Conservation (phyloP, 352 stramenopile genomes). For the Pythium periplocum region DNA sequence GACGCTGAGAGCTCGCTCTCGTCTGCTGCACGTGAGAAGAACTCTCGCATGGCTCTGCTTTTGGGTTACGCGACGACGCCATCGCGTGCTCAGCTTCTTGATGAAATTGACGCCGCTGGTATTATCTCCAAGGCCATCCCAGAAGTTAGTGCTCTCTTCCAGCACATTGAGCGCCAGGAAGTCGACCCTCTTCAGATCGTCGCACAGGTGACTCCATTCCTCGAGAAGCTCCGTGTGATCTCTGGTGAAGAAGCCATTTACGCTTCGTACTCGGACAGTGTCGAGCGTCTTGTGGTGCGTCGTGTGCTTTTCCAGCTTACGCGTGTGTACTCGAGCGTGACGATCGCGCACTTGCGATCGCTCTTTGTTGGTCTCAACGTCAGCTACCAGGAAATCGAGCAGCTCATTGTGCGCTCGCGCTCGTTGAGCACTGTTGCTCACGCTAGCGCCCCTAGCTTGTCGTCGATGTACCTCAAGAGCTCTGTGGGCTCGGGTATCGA, state of each 20-base stretch:
- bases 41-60: conserved; percentile 90
- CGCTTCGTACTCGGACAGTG: conserved; percentile 42
- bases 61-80: conserved; percentile 86
- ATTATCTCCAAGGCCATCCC: conserved; percentile 54
- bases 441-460: conserved; percentile 55
- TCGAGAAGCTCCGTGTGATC: conserved; percentile 34
- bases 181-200: conserved; percentile 79
- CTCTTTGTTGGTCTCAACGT: conserved; percentile 84
- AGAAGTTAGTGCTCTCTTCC: conserved; percentile 58
- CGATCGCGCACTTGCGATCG: conserved; percentile 71
- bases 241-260: conserved; percentile 2
- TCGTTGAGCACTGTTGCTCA: conserved; percentile 58
- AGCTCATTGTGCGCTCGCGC: conserved; percentile 80
- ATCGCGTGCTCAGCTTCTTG: conserved; percentile 88
- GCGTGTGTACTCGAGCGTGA: conserved; percentile 84
- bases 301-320: conserved; percentile 83
- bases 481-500: conserved; percentile 33
- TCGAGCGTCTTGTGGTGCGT: conserved; percentile 69
- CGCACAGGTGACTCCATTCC: conserved; percentile 54
- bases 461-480: conserved; percentile 58
- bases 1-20: conserved; percentile 35
- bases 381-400: conserved; percentile 80
- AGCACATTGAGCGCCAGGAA: conserved; percentile 60
- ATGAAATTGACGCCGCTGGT: conserved; percentile 82
- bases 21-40: conserved; percentile 87